phyloP scores from a whole-genome alignment of 2,329 filamentous ascomycete species.

The Aureobasidium musti region DNA sequence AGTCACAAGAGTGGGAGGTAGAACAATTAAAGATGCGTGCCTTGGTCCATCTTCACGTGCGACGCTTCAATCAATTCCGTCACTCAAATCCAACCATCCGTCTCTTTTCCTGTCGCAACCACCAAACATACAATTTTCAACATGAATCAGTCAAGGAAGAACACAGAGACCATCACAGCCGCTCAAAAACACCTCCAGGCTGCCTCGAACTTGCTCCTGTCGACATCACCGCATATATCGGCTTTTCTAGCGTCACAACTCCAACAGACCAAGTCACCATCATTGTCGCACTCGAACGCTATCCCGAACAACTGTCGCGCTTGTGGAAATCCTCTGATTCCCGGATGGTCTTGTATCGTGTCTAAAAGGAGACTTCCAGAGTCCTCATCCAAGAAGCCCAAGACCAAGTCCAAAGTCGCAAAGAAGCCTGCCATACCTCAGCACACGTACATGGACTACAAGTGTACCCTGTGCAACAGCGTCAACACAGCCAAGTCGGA shows the following conservation, averaged over 20 bases:
- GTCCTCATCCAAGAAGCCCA: not conserved
- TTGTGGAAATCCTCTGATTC: constrained; percentile 44
- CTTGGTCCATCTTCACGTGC: constrained; percentile 1
- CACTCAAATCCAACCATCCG: constrained; percentile 1
- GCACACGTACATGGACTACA: constrained; percentile 9
- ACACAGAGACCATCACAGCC: not conserved
- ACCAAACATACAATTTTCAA: not conserved
- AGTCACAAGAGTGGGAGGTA: not conserved
- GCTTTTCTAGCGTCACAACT: constrained; percentile 28
- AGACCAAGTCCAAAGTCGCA: constrained; percentile 17
- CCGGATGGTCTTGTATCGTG: constrained; percentile 41
- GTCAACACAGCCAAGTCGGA: constrained; percentile 1
- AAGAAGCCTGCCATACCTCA: constrained; percentile 7
- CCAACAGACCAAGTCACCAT: not conserved
- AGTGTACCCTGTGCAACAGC: constrained; percentile 14
- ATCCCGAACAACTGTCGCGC: constrained; percentile 37
- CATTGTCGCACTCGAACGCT: not conserved
- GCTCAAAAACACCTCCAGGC: constrained; percentile 23
- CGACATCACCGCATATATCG: constrained; percentile 27
- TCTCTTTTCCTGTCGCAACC: constrained; percentile 6
- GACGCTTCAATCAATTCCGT: constrained; percentile 20
- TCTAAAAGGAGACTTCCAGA: not conserved
- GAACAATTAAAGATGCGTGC: not conserved
- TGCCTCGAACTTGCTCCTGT: constrained; percentile 16
- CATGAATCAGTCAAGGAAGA: constrained; percentile 21